phyloP scores from a whole-genome alignment of 257 asterid genomes.

The Jasminum sambac region DNA sequence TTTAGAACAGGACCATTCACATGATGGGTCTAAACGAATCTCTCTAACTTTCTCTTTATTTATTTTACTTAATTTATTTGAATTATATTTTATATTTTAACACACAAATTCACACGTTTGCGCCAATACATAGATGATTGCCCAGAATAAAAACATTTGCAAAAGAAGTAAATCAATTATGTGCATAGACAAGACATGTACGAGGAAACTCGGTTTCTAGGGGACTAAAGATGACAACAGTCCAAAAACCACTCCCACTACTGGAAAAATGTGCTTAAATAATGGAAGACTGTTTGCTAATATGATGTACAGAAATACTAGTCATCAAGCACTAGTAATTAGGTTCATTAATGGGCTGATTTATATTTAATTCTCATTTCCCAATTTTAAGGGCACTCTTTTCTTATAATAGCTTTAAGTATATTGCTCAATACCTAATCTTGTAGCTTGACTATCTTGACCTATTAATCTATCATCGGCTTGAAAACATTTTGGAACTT shows the following conservation, averaged over 20 bases:
- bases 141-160: neutral
- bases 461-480: neutral
- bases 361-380: conserved; percentile 22
- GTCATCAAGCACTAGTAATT: conserved; percentile 48
- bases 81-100: too few species aligned
- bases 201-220: conserved; percentile 56
- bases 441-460: conserved; percentile 18
- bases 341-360: conserved; percentile 32
- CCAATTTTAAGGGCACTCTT: conserved; percentile 46
- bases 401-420: conserved; percentile 32
- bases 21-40: too few species aligned
- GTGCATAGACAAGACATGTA: conserved; percentile 52
- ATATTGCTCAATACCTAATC: conserved; percentile 30
- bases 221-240: conserved; percentile 49
- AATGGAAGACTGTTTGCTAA: conserved; percentile 24
- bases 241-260: conserved; percentile 62
- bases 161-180: neutral
- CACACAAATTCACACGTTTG: too few species aligned
- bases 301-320: conserved; percentile 41
- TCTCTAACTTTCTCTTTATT: too few species aligned
- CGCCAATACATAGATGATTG: too few species aligned
- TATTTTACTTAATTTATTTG: too few species aligned
- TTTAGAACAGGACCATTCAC: too few species aligned
- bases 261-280: conserved; percentile 27
- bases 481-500: neutral